Conservation (phyloP, 805 yeast species). For the Candida xyloterini region DNA sequence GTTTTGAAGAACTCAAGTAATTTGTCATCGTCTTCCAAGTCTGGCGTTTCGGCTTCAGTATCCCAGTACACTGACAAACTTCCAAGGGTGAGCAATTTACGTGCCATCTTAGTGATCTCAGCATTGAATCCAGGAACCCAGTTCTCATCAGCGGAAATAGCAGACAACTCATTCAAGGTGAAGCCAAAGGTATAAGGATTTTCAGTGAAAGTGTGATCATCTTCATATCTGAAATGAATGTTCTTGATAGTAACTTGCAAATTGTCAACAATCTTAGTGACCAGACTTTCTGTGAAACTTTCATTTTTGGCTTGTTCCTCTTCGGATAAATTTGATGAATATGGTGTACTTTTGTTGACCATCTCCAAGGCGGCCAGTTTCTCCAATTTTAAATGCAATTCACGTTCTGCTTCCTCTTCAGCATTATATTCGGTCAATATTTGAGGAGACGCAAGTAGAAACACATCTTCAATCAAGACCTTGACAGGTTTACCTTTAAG, state of each 20-base stretch:
- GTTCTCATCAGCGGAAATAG: slow-evolving; percentile 78
- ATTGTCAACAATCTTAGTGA: slow-evolving; percentile 90
- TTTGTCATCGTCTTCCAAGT: slow-evolving; percentile 45
- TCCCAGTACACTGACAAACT: slow-evolving; percentile 82
- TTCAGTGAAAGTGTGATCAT: slow-evolving; percentile 64
- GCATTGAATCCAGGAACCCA: slow-evolving; percentile 89
- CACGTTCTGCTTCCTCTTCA: slow-evolving; percentile 58
- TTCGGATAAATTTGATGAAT: slow-evolving; percentile 27
- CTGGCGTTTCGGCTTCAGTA: slow-evolving; percentile 55
- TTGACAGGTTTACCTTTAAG: slow-evolving; percentile 90
- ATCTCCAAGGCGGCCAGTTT: slow-evolving; percentile 67
- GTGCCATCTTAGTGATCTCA: slow-evolving; percentile 60
- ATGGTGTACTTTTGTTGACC: slow-evolving; percentile 44
- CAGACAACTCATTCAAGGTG: slow-evolving; percentile 82
- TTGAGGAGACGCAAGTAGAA: slow-evolving; percentile 75
- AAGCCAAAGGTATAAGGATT: slow-evolving; percentile 79
- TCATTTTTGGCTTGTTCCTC: slow-evolving; percentile 57
- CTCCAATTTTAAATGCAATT: slow-evolving; percentile 59
- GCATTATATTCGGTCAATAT: slow-evolving; percentile 50
- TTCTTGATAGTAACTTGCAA: slow-evolving; percentile 86
- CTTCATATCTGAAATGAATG: slow-evolving; percentile 92
- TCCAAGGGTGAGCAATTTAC: slow-evolving; percentile 73
- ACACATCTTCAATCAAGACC: slow-evolving; percentile 81
- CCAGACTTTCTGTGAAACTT: slow-evolving; percentile 79
- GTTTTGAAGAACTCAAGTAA: slow-evolving; percentile 48